Base-by-base conservation (phyloP, 2,329 filamentous ascomycete genomes). In the Neurospora sp. region DNA sequence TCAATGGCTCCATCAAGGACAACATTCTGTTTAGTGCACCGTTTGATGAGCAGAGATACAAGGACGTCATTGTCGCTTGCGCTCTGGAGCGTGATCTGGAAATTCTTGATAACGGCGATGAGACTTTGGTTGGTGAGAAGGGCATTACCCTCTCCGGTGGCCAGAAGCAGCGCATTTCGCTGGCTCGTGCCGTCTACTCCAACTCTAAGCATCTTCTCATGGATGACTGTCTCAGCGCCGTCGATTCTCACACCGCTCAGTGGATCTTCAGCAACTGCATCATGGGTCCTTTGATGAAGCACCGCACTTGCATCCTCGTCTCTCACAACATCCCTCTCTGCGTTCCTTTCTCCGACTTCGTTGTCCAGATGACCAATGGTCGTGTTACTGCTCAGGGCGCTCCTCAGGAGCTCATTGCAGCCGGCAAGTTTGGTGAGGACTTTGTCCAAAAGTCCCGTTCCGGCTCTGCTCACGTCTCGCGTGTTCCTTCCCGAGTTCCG, bases 181-280 rank as follows among this genome's bases (percentile, higher is more conserved):
- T 99, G 65, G 96, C 96, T n/a, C 90, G 96, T 74, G 96, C 96
- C 1, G 86, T 99, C n/a, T 99, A 99, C 81, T 97, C 93, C 74
- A 95, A 93, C 80, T 96, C 94, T 6, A 91, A 90, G 68, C 95
- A 98, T 79, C 82, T 99, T 17, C 86, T 99, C 11, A 85, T 99
- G 67, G 96, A 99, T 77, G 96, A 99, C 79, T 97, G 96, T 73
- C 85, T 99, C 62, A 97, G 94, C 77, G 96, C 96, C 37, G 96
- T 99, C 40, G 96, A 99, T 79, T 96, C 96, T 3, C 96, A 99
- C 76, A 98, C 96, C 0, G 94, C 94, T 2, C 96, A 97, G 79
- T 97, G 96, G 90, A 98, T 99, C 74, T 98, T 98, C 81, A 91
- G 91, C 78, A 91, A 97, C 80, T 97, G 94, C 71, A 90, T 99